Conservation (phyloP, 306 rosid species). For the Pachyrhizus erosus region DNA sequence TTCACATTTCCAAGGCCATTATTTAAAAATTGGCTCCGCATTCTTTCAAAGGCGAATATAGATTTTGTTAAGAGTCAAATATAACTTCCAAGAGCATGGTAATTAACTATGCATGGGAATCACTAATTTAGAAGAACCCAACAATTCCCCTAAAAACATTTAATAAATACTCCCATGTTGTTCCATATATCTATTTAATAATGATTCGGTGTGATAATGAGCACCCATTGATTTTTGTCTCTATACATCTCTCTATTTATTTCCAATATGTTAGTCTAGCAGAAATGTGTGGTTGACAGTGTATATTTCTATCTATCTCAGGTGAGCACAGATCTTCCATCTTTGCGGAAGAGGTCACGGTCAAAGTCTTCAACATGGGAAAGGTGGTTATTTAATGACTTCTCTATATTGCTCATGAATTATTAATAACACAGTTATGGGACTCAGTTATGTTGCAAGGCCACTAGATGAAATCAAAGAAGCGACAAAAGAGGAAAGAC, state of each 20-base stretch:
- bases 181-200: background rate
- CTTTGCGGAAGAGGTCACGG: constrained; percentile 60
- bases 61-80: background rate
- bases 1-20: background rate
- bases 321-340: constrained; percentile 49
- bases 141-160: background rate
- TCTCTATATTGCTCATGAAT: constrained; percentile 6
- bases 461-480: constrained; percentile 66
- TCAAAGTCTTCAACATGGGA: constrained; percentile 55
- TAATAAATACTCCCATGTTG: background rate
- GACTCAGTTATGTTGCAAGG: constrained; percentile 68
- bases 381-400: constrained; percentile 57
- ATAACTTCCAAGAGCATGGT: background rate
- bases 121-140: background rate
- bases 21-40: background rate
- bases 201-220: background rate
- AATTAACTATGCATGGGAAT: background rate
- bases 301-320: constrained; percentile 36
- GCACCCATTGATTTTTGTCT: background rate
- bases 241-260: background rate
- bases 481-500: constrained; percentile 66
- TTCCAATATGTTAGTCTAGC: background rate
- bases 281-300: constrained; percentile 7
- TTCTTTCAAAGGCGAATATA: background rate
- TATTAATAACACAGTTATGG: constrained; percentile 36